These are phyloP conservation scores for Alternaria postmessia DNA, from an alignment of 2,329 filamentous ascomycete species.

Conservation along the genomic window DNA sequence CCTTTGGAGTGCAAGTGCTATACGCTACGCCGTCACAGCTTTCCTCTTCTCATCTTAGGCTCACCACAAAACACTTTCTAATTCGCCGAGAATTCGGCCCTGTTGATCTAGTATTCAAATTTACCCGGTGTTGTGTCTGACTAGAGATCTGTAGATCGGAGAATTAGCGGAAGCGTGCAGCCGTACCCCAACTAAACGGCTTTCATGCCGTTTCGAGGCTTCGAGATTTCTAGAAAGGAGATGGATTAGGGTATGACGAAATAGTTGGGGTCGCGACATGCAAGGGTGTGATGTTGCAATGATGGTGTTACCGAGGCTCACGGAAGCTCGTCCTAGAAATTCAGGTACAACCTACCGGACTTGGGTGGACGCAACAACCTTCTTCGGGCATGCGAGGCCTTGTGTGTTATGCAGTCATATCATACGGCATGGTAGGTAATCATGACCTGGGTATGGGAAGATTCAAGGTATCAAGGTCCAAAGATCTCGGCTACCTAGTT, in stretches of 20 bases:
- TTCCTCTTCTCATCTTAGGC: not conserved
- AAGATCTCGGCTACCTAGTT: too few species aligned
- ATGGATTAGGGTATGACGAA: not conserved
- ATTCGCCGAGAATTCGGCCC: not conserved
- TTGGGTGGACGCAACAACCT: too few species aligned
- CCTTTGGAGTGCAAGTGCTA: not conserved
- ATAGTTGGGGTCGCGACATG: not conserved
- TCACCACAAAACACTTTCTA: not conserved
- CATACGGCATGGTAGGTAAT: too few species aligned
- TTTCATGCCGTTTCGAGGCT: slow-evolving; percentile 2
- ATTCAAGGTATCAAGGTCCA: rapidly evolving
- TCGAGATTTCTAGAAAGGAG: not conserved
- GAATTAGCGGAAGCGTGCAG: slow-evolving; percentile 5
- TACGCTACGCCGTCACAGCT: not conserved
- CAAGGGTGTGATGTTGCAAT: not conserved
- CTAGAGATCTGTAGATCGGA: not conserved
- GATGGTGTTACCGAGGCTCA: not conserved
- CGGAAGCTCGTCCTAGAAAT: rapidly evolving
- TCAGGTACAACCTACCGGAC: too few species aligned
- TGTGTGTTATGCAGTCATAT: too few species aligned
- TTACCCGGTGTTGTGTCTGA: slow-evolving; percentile 5
- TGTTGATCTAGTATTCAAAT: not conserved
- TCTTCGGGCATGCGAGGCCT: too few species aligned
- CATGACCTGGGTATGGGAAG: too few species aligned
- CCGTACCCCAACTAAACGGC: not conserved